These are phyloP conservation scores for Athelia sp. DNA, from an alignment of 1,284 basidiomycete genomes.

Conservation along the genomic window DNA sequence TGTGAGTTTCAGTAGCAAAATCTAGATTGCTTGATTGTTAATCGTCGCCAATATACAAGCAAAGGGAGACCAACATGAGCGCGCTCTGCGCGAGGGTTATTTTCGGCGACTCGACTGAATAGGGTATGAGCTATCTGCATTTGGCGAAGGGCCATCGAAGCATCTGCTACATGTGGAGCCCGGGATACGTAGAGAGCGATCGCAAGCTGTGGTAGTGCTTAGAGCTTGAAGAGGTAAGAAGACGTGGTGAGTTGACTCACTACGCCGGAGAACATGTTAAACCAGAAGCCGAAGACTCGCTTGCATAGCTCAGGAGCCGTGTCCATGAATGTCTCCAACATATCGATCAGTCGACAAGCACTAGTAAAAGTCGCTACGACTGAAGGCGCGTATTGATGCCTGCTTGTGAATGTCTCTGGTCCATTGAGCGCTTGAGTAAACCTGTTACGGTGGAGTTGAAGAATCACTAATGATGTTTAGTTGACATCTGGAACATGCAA, in stretches of 20 bases:
- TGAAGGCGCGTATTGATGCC: constrained; percentile 65
- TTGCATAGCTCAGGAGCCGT: constrained; percentile 59
- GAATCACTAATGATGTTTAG: constrained; percentile 40
- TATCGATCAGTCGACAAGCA: constrained; percentile 57
- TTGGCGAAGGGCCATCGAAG: constrained; percentile 36
- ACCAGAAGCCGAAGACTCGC: constrained; percentile 74
- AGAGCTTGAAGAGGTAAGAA: constrained; percentile 1
- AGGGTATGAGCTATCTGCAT: constrained; percentile 42
- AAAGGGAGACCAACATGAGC: constrained; percentile 15
- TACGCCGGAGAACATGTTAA: constrained; percentile 72
- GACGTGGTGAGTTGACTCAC: constrained; percentile 36
- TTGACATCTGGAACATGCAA: background rate
- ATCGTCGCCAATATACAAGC: background rate
- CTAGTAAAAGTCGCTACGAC: constrained; percentile 67
- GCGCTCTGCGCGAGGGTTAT: constrained; percentile 27
- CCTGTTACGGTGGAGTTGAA: constrained; percentile 72
- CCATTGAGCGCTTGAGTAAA: constrained; percentile 68
- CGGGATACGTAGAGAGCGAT: constrained; percentile 54
- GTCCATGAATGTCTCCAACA: constrained; percentile 55
- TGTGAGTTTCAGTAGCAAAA: background rate
- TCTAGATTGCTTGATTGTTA: background rate
- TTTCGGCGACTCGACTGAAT: constrained; percentile 39
- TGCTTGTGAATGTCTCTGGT: constrained; percentile 52
- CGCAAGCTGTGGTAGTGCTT: constrained; percentile 44
- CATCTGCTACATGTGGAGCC: constrained; percentile 30